Evolutionary conservation across 169 alveolate genomes (phyloP).

Genomic region (Plasmodium yoelii): DNA sequence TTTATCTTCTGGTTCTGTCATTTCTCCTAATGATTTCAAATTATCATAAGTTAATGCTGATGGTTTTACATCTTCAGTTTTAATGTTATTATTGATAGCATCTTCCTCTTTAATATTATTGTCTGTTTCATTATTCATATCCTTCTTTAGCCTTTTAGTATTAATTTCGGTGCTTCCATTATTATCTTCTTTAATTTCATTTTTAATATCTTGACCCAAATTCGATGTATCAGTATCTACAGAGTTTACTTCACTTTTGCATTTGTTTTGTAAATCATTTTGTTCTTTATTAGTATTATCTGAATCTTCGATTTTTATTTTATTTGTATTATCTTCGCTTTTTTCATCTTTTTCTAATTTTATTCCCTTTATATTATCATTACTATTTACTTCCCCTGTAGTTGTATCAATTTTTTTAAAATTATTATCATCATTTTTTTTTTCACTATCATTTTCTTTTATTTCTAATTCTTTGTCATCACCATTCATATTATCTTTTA

Average conservation of each 20-base stretch:
- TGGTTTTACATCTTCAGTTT: conserved; percentile 6
- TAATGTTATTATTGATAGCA: background rate
- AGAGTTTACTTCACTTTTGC: background rate
- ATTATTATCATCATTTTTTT: conserved; percentile 69
- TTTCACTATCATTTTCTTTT: conserved; percentile 15
- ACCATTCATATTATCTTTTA: conserved; percentile 9
- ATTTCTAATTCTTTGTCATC: conserved; percentile 5
- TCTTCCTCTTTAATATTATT: conserved; percentile 31
- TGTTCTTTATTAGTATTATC: conserved; percentile 32
- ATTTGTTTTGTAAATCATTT: background rate
- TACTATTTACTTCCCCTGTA: conserved; percentile 15
- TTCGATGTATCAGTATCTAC: conserved; percentile 1
- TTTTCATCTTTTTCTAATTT: conserved; percentile 23
- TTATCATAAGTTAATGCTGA: conserved; percentile 72
- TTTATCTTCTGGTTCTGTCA: conserved; percentile 20
- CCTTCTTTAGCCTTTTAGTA: conserved; percentile 58
- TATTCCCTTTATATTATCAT: conserved; percentile 17
- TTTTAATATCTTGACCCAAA: conserved; percentile 12
- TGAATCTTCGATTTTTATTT: conserved; percentile 1
- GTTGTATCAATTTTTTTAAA: conserved; percentile 34
- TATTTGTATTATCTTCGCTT: conserved; percentile 27
- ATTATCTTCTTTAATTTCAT: conserved; percentile 23
- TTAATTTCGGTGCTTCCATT: conserved; percentile 27
- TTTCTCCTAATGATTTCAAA: conserved; percentile 25
- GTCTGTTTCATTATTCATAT: conserved; percentile 17